Percentiles rank a stretch among this genome's conserved stretches.
phyloP scores from a whole-genome alignment of 306 rosid species.

The Malus sieversii region DNA sequence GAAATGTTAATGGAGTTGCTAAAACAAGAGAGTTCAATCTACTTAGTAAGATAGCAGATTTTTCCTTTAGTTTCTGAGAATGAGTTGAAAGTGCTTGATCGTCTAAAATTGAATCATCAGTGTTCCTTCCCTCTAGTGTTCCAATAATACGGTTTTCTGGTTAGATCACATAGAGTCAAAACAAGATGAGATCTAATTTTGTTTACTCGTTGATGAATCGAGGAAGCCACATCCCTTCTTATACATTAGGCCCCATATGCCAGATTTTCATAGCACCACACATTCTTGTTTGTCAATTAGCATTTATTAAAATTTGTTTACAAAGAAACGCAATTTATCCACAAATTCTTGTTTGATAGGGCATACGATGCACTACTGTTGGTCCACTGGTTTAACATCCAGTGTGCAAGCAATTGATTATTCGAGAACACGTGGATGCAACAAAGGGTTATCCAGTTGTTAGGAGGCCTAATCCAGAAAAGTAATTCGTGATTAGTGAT shows the following conservation, averaged over 20 bases:
- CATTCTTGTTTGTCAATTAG: not conserved
- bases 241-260: not conserved
- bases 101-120: too few species aligned
- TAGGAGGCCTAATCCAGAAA: too few species aligned
- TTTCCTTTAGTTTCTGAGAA: too few species aligned
- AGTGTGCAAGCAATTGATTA: too few species aligned
- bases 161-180: not conserved
- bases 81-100: too few species aligned
- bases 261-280: not conserved
- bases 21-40: not conserved
- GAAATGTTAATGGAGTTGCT: not conserved
- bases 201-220: not conserved
- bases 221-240: not conserved
- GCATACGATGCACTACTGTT: not conserved
- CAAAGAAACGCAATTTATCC: not conserved
- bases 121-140: too few species aligned
- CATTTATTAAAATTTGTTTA: not conserved
- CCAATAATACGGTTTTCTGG: too few species aligned
- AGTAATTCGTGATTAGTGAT: too few species aligned
- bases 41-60: too few species aligned
- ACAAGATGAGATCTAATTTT: not conserved
- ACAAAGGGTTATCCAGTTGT: too few species aligned
- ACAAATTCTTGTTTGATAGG: not conserved
- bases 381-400: too few species aligned
- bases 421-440: not conserved